Conservation (phyloP, 1,284 basidiomycete species). For the Phlebopus sp. region DNA sequence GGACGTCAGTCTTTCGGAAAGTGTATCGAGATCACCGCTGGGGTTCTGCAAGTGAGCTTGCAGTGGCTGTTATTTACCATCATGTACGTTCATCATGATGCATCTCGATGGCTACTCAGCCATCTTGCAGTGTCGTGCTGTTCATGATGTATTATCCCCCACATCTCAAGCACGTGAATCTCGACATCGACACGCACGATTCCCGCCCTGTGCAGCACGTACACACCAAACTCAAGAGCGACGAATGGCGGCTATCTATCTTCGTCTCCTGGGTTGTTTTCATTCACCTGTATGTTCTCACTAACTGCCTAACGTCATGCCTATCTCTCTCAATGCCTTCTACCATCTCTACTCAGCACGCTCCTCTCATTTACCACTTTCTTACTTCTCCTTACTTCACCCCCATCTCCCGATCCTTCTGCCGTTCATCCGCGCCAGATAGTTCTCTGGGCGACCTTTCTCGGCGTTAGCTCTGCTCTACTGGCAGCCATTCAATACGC, state of each 20-base stretch:
- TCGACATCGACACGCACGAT: constrained; percentile 45
- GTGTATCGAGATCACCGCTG: constrained; percentile 83
- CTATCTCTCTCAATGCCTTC: constrained; percentile 14
- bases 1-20: constrained; percentile 55
- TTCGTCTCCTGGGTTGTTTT: constrained; percentile 70
- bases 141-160: constrained; percentile 92
- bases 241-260: constrained; percentile 76
- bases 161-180: constrained; percentile 68
- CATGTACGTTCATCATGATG: constrained; percentile 50
- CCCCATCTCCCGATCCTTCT: constrained; percentile 38
- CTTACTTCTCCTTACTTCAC: constrained; percentile 48
- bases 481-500: constrained; percentile 85
- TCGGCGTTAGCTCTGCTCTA: constrained; percentile 79
- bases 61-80: constrained; percentile 88
- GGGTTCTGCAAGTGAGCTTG: constrained; percentile 78
- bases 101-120: not conserved
- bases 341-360: constrained; percentile 37
- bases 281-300: constrained; percentile 67
- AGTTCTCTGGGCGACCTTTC: constrained; percentile 77
- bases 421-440: constrained; percentile 40
- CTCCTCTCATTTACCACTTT: constrained; percentile 54
- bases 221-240: constrained; percentile 51
- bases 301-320: not conserved
- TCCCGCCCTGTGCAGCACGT: constrained; percentile 40
- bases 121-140: constrained; percentile 66